phyloP scores from a whole-genome alignment of 495 filamentous ascomycete genomes.

The Gamarada debralockiae region DNA sequence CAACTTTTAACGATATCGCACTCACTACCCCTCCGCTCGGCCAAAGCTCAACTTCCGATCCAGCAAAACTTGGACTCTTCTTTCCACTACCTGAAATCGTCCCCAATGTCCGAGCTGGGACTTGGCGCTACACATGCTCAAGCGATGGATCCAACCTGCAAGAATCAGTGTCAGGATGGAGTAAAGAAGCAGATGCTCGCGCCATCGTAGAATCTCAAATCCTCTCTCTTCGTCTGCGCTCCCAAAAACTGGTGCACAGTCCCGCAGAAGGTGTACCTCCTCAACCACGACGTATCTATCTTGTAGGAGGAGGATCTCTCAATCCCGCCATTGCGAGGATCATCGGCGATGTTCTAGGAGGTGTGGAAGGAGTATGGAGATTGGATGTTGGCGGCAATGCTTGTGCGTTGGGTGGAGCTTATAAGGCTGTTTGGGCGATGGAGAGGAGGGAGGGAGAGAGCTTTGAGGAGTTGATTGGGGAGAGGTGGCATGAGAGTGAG shows the following conservation, averaged over 20 bases:
- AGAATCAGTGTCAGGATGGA: constrained; percentile 45
- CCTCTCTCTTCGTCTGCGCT: constrained; percentile 82
- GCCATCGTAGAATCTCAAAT: constrained; percentile 93
- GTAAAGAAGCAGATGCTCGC: constrained; percentile 67
- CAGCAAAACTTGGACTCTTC: constrained; percentile 81
- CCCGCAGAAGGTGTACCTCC: constrained; percentile 54
- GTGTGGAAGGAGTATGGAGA: constrained; percentile 82
- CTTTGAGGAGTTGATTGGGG: constrained; percentile 82
- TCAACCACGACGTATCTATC: constrained; percentile 86
- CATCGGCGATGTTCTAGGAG: constrained; percentile 83
- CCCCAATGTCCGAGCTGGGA: constrained; percentile 77
- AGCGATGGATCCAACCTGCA: constrained; percentile 41
- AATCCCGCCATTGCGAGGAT: constrained; percentile 83
- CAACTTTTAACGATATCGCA: constrained; percentile 67
- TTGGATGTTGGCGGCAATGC: constrained; percentile 95
- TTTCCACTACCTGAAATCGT: constrained; percentile 96
- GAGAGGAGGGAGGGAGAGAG: constrained; percentile 65
- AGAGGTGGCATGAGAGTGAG: constrained; percentile 79
- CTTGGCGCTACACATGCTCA: constrained; percentile 75
- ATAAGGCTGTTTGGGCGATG: constrained; percentile 91
- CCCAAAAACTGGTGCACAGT: constrained; percentile 64
- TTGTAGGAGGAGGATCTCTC: constrained; percentile 85
- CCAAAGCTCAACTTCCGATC: constrained; percentile 45
- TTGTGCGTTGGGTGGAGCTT: constrained; percentile 91
- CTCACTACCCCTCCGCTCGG: constrained; percentile 63